Evolutionary conservation across 1,139 yeast genomes (phyloP).

Genomic region (Oligophagozyma castellii): DNA sequence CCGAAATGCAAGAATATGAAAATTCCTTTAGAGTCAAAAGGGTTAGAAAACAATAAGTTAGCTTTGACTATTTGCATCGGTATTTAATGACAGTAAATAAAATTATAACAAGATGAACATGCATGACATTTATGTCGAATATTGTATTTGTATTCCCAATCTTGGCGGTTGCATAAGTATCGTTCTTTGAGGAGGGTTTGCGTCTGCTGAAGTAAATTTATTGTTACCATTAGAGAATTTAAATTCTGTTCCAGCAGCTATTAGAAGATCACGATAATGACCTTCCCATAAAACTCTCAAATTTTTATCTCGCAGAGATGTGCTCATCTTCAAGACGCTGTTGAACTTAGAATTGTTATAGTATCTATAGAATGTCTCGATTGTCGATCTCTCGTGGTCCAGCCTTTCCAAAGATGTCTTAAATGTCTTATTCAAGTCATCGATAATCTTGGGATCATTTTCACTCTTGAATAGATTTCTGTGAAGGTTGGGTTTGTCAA

Average conservation of each 20-base stretch:
- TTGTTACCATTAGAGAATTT: conserved; percentile 3
- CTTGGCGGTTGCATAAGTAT: conserved; percentile 10
- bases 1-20: conserved; percentile 26
- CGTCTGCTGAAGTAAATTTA: not conserved
- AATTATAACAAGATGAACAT: too few species aligned
- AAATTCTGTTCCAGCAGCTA: conserved; percentile 57
- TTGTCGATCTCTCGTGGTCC: conserved; percentile 29
- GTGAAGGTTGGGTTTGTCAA: too few species aligned
- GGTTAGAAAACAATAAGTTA: conserved; percentile 24
- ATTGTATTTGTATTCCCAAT: conserved; percentile 23
- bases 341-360: conserved; percentile 44
- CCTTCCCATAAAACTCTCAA: conserved; percentile 80
- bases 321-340: conserved; percentile 62
- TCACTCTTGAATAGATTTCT: conserved; percentile 4
- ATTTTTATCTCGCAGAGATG: conserved; percentile 51
- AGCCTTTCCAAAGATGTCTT: conserved; percentile 22
- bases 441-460: conserved; percentile 16
- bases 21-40: conserved; percentile 27
- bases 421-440: conserved; percentile 21
- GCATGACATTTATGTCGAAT: conserved; percentile 15
- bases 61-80: too few species aligned
- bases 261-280: conserved; percentile 59
- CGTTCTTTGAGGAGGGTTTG: not conserved
- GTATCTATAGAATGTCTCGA: conserved; percentile 39
- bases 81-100: too few species aligned